Conservation (phyloP, 2,329 filamentous ascomycete species). For the Grosmannia serpens region DNA sequence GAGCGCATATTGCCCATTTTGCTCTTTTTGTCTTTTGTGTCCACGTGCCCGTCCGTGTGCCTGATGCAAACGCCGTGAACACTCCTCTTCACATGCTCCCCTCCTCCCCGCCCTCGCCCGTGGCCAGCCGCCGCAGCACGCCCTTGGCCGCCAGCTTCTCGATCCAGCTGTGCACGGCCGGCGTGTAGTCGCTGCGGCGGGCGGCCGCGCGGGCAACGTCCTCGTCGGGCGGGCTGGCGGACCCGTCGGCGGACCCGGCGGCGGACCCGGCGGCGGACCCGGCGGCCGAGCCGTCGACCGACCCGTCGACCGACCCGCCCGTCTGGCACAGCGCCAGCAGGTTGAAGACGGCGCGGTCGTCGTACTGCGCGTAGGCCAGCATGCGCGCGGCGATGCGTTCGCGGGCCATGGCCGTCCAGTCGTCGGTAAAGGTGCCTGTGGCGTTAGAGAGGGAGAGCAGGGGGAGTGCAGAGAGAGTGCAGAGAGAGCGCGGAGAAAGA, state of each 20-base stretch:
- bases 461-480: background rate
- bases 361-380: conserved; percentile 14
- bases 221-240: conserved; percentile 23
- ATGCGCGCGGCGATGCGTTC: conserved; percentile 58
- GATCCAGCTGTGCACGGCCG: conserved; percentile 58
- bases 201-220: conserved; percentile 38
- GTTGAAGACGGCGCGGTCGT: conserved; percentile 28
- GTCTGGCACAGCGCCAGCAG: conserved; percentile 59
- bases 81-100: background rate
- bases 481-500: background rate
- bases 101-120: conserved; percentile 3
- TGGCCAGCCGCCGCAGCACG: conserved; percentile 33
- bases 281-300: conserved; percentile 22
- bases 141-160: conserved; percentile 56
- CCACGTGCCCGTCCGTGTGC: no score
- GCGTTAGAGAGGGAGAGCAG: background rate
- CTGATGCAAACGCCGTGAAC: background rate
- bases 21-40: background rate
- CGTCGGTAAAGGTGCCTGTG: conserved; percentile 26
- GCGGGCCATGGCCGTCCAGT: conserved; percentile 58
- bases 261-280: conserved; percentile 32
- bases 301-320: background rate
- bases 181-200: conserved; percentile 56
- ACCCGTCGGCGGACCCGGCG: background rate
- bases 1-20: background rate